Evolutionary conservation across 352 stramenopile species (phyloP).

Genomic region (Pythium coloratum): DNA sequence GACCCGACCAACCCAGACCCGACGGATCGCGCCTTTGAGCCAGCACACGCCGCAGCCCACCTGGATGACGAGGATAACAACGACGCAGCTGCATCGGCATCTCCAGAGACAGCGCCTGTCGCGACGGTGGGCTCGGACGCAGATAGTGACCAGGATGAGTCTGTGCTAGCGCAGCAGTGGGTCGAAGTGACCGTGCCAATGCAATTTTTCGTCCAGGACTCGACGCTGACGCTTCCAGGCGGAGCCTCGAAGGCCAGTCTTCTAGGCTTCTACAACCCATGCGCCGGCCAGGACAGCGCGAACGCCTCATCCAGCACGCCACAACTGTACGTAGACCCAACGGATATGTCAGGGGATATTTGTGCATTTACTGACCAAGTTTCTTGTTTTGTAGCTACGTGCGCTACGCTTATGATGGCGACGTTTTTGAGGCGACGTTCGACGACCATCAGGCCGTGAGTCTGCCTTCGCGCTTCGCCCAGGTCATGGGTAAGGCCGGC

Average conservation of each 20-base stretch:
- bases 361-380: not conserved
- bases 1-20: conserved; percentile 62
- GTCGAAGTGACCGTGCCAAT: conserved; percentile 79
- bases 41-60: not conserved
- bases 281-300: conserved; percentile 44
- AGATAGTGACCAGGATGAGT: conserved; percentile 29
- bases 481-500: conserved; percentile 66
- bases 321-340: conserved; percentile 49
- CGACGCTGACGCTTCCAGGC: conserved; percentile 46
- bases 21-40: conserved; percentile 24
- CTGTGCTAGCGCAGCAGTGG: conserved; percentile 45
- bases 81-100: not conserved
- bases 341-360: not conserved
- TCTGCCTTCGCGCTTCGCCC: conserved; percentile 71
- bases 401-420: conserved; percentile 67
- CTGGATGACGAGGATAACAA: not conserved
- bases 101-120: conserved; percentile 17
- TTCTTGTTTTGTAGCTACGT: conserved; percentile 50
- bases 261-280: conserved; percentile 84
- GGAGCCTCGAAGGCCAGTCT: conserved; percentile 62
- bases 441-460: conserved; percentile 69
- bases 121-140: conserved; percentile 1
- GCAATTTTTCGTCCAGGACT: conserved; percentile 83
- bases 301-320: conserved; percentile 37
- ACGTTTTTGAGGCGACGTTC: conserved; percentile 84